These are phyloP conservation scores for Leptographium radiaticola DNA, from an alignment of 2,329 filamentous ascomycete genomes.

Conservation along the genomic window DNA sequence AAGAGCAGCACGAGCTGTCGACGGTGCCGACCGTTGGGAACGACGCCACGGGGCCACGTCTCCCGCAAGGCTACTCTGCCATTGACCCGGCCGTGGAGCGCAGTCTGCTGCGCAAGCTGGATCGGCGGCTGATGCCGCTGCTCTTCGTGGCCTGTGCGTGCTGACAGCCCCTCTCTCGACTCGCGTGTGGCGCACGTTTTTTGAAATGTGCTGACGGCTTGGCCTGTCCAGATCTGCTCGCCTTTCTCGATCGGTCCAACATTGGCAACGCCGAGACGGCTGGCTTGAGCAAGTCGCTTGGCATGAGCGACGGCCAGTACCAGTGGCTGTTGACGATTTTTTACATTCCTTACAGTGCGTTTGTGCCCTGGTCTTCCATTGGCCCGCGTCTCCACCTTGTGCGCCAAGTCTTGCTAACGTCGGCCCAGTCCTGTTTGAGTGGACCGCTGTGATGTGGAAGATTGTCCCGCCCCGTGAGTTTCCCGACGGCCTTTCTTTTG, in stretches of 20 bases:
- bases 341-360: conserved; percentile 29
- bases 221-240: conserved; percentile 11
- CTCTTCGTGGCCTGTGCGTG: conserved; percentile 19
- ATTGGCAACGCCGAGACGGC: conserved; percentile 15
- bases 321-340: conserved; percentile 32
- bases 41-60: neutral
- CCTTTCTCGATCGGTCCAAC: conserved; percentile 15
- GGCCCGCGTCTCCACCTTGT: neutral
- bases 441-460: conserved; percentile 29
- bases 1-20: neutral
- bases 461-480: conserved; percentile 23
- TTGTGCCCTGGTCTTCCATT: neutral
- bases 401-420: neutral
- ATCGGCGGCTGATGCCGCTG: conserved; percentile 18
- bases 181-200: neutral
- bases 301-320: conserved; percentile 23
- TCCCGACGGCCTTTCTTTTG: neutral
- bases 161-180: neutral
- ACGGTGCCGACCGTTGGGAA: neutral
- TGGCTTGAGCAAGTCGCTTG: conserved; percentile 19
- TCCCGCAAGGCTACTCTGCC: conserved; percentile 3
- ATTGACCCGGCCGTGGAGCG: conserved; percentile 19
- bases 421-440: conserved; percentile 24
- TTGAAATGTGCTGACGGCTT: neutral
- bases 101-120: conserved; percentile 22